phyloP scores from a whole-genome alignment of 192 early-diverging fungal genomes.

The Backusella westeae region DNA sequence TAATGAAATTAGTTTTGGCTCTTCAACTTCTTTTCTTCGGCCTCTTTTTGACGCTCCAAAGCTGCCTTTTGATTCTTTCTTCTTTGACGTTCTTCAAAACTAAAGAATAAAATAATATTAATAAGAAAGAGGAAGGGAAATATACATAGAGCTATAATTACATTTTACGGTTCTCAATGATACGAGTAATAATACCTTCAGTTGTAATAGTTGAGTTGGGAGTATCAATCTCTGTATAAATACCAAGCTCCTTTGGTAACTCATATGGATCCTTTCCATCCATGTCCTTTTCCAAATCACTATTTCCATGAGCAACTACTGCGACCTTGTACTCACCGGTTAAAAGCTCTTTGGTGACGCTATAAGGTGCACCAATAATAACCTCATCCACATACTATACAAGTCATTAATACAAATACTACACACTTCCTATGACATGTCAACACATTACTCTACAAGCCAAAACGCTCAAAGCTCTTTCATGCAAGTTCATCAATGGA shows the following conservation, averaged over 20 bases:
- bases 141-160: slow-evolving; percentile 40
- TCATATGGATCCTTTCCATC: slow-evolving; percentile 82
- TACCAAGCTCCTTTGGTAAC: slow-evolving; percentile 75
- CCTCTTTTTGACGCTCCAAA: slow-evolving; percentile 62
- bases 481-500: slow-evolving; percentile 95
- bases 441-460: slow-evolving; percentile 73
- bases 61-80: slow-evolving; percentile 72
- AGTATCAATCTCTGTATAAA: slow-evolving; percentile 80
- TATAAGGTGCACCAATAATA: slow-evolving; percentile 89
- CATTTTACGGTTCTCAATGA: slow-evolving; percentile 82
- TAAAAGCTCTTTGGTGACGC: slow-evolving; percentile 83
- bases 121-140: background rate
- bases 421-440: background rate
- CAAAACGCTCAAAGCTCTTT: slow-evolving; percentile 90
- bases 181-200: slow-evolving; percentile 83
- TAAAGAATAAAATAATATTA: slow-evolving; percentile 13
- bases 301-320: slow-evolving; percentile 77
- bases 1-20: background rate
- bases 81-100: slow-evolving; percentile 72
- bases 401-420: background rate
- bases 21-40: slow-evolving; percentile 43
- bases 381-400: slow-evolving; percentile 88
- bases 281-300: slow-evolving; percentile 60
- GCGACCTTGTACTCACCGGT: slow-evolving; percentile 84
- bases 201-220: slow-evolving; percentile 79